A percentile compares a stretch with the other conserved stretches of the same genome.
Conservation (phyloP, 306 rosid genomes). For the Glycine tomentella region DNA sequence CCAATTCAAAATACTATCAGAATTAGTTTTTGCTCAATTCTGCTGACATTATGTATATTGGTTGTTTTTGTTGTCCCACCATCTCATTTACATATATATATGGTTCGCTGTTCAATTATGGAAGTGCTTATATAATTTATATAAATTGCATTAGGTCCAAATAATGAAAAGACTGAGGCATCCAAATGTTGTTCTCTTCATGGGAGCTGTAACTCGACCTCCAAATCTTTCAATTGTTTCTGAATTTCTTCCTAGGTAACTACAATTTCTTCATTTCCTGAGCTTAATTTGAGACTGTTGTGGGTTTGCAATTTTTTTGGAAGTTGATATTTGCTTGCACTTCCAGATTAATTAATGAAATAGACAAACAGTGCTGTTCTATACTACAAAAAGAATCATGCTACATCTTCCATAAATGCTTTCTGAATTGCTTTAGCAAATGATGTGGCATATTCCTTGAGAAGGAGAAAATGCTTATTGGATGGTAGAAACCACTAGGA, state of each 20-base stretch:
- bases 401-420: slow-evolving; percentile 26
- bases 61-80: slow-evolving; percentile 12
- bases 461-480: background rate
- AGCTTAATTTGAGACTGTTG: slow-evolving; percentile 17
- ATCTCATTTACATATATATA: background rate
- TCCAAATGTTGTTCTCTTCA: slow-evolving; percentile 99
- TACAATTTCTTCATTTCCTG: slow-evolving; percentile 43
- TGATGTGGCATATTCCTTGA: background rate
- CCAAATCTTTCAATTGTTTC: slow-evolving; percentile 96
- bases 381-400: slow-evolving; percentile 25
- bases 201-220: slow-evolving; percentile 95
- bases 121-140: slow-evolving; percentile 33
- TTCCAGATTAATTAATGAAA: slow-evolving; percentile 10
- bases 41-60: slow-evolving; percentile 1
- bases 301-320: slow-evolving; percentile 31
- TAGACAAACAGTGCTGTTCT: slow-evolving; percentile 14
- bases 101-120: slow-evolving; percentile 28
- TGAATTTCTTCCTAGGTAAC: slow-evolving; percentile 98
- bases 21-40: slow-evolving; percentile 21
- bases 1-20: background rate
- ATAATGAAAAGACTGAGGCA: slow-evolving; percentile 95
- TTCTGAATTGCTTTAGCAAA: background rate
- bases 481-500: background rate
- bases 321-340: slow-evolving; percentile 38
- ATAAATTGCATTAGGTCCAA: slow-evolving; percentile 70